A percentile compares a stretch with the other conserved stretches of the same genome.
These are phyloP conservation scores for Carex cristatella DNA, from an alignment of 176 grass and related monocot genomes.

Conservation along the genomic window DNA sequence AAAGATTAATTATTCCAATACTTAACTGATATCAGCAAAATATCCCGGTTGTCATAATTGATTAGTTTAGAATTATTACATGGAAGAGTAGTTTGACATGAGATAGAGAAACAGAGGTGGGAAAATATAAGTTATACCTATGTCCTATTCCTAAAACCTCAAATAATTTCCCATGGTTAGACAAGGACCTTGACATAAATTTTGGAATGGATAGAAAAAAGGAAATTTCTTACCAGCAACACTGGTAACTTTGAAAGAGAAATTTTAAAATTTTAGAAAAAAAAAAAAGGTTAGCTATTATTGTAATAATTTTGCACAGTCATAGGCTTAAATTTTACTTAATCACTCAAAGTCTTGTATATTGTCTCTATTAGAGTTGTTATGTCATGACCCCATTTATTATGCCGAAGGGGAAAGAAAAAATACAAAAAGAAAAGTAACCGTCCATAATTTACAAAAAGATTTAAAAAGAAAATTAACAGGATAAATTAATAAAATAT, in stretches of 20 bases:
- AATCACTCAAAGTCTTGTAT: neutral
- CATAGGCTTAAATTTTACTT: neutral
- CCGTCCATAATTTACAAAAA: neutral
- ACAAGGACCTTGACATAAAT: too few relatives aligned
- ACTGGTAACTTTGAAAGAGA: neutral
- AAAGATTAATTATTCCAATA: neutral
- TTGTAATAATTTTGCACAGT: neutral
- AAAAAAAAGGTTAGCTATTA: neutral
- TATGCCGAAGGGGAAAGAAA: neutral
- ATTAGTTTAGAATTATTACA: too few relatives aligned
- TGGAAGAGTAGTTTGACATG: too few relatives aligned
- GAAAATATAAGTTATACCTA: too few relatives aligned
- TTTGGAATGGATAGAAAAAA: neutral
- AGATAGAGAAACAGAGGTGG: too few relatives aligned
- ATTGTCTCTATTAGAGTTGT: neutral
- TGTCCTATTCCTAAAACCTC: too few relatives aligned
- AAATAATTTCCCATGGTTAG: too few relatives aligned
- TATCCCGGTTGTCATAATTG: too few relatives aligned
- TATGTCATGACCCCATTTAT: neutral
- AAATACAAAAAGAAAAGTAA: neutral
- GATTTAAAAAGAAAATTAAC: neutral
- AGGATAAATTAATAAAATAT: neutral
- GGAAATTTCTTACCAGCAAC: neutral
- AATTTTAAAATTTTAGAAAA: neutral
- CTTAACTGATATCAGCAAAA: too few relatives aligned